A percentile compares a stretch with the other conserved stretches of the same genome.
Evolutionary conservation across 345 rosid genomes (phyloP).

Genomic region (Boechera divaricarpa): DNA sequence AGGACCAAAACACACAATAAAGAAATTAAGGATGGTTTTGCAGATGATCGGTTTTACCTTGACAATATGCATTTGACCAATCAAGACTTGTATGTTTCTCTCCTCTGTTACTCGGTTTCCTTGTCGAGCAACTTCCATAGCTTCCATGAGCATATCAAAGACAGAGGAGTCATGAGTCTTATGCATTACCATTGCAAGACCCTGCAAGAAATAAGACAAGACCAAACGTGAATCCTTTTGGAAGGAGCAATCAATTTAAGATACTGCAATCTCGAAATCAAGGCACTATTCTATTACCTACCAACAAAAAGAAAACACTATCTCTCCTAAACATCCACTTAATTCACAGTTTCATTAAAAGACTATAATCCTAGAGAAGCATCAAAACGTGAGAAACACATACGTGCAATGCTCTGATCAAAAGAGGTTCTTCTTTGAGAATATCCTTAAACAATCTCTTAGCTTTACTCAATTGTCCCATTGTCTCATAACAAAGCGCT

Average conservation of each 20-base stretch:
- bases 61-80: slow-evolving; percentile 86
- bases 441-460: slow-evolving; percentile 70
- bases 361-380: slow-evolving; percentile 1
- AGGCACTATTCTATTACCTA: slow-evolving; percentile 1
- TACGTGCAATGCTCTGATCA: slow-evolving; percentile 93
- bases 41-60: slow-evolving; percentile 52
- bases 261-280: background rate
- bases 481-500: slow-evolving; percentile 82
- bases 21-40: slow-evolving; percentile 1
- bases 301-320: slow-evolving; percentile 6
- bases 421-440: slow-evolving; percentile 70
- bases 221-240: background rate
- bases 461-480: slow-evolving; percentile 73
- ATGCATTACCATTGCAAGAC: slow-evolving; percentile 93
- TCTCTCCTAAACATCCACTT: slow-evolving; percentile 1
- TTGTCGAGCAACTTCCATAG: slow-evolving; percentile 62
- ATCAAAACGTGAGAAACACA: slow-evolving; percentile 34
- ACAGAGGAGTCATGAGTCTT: slow-evolving; percentile 74
- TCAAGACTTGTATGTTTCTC: slow-evolving; percentile 79
- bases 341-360: background rate
- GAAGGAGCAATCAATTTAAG: background rate
- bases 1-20: background rate
- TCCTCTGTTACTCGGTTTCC: slow-evolving; percentile 73
- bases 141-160: slow-evolving; percentile 79
- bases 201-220: slow-evolving; percentile 51